A percentile compares a stretch with the other conserved stretches of the same genome.
Conservation (phyloP, 2,329 filamentous ascomycete genomes). For the Erysiphe pulchra region DNA sequence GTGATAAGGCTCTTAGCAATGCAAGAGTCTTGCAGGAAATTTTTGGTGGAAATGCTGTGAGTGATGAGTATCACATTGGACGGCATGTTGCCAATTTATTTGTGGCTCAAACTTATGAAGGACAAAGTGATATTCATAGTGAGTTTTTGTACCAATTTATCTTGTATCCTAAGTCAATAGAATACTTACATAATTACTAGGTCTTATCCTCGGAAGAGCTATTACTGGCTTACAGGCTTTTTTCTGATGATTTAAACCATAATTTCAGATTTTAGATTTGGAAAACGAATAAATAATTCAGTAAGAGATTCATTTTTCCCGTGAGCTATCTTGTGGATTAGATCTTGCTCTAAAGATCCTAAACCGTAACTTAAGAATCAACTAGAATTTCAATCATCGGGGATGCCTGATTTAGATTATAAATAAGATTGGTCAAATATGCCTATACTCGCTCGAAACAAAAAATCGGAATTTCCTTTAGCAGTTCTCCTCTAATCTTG, state of each 20-base stretch:
- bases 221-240: conserved; percentile 62
- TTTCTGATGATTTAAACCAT: conserved; percentile 18
- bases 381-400: no score
- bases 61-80: conserved; percentile 87
- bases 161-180: conserved; percentile 9
- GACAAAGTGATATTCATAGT: conserved; percentile 82
- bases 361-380: no score
- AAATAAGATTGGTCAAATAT: no score
- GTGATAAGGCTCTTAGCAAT: conserved; percentile 63
- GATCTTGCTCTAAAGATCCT: no score
- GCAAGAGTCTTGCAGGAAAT: conserved; percentile 71
- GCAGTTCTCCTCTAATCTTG: no score
- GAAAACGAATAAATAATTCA: no score
- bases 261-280: no score
- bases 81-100: conserved; percentile 90
- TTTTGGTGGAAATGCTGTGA: conserved; percentile 94
- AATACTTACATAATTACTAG: conserved; percentile 16
- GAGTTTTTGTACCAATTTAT: conserved; percentile 2
- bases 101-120: conserved; percentile 94
- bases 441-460: no score
- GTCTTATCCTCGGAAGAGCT: conserved; percentile 39
- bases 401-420: no score
- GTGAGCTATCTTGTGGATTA: no score
- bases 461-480: no score
- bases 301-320: no score